Evolutionary conservation across 1,284 basidiomycete species (phyloP), one percentile per base, ranked within the genome.

Genomic region (Cryptococcus deneoformans): DNA sequence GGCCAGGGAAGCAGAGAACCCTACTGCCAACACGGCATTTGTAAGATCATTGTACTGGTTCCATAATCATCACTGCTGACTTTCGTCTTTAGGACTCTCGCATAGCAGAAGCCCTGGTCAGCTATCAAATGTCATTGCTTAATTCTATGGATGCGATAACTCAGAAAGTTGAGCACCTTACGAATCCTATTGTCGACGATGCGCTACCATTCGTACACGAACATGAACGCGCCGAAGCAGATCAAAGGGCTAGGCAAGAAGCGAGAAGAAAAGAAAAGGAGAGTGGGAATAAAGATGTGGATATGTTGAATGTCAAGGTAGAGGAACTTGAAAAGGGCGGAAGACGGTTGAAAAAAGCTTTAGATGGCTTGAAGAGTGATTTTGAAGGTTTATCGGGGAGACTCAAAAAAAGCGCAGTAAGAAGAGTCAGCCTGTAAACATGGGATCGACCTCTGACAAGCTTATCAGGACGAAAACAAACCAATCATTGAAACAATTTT

Each of bases 111-210:
- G 71, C 75, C 1, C 54, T 78, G 2, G 73, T 79, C 14, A 61
- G 51, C n/a, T 78, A 78, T 55, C 77, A 78, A 58, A 69, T 68
- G 58, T 63, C 62, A n/a, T 62, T 78, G 12, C 59, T 77, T n/a
- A 46, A 53, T 3, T 70, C 72, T 6, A 71, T 79, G 57, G 56
- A 67, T 46, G 53, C 35, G 1, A 57, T 78, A 47, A 69, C 59
- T 42, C 58, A 63, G 46, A 63, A 59, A 48, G 54, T 67, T 29
- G 66, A 67, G 44, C 37, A 44, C 12, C 48, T 61, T 1, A 58
- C 60, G 34, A 52, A 58, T 37, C 60, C 60, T 34, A 44, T 58
- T 6, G 40, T 44, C 10, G 46, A 50, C 29, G 57, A 58, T 12
- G 38, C n/a, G 6, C 40, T 39, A 46, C 59, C 59, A 16, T 29